phyloP scores from a whole-genome alignment of 2,329 filamentous ascomycete genomes.

The Colletotrichum sp. region DNA sequence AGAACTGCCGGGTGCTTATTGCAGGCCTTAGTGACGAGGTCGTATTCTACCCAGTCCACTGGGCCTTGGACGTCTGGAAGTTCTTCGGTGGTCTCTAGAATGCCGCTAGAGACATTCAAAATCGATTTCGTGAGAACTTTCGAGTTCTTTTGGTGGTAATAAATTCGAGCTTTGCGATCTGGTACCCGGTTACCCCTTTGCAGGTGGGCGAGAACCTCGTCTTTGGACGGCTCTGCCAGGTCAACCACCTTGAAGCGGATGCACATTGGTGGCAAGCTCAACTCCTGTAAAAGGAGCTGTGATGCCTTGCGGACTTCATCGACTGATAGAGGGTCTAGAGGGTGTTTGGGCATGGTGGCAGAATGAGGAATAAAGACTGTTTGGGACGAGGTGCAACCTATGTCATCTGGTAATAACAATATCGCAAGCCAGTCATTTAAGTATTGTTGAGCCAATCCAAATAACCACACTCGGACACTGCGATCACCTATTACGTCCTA shows the following conservation, averaged over 20 bases:
- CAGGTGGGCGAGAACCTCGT: not conserved
- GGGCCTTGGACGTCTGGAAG: not conserved
- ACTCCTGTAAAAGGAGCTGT: not conserved
- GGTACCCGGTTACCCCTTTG: not conserved
- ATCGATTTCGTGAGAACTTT: not conserved
- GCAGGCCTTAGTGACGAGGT: constrained; percentile 59
- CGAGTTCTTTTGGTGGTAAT: not conserved
- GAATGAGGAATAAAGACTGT: not conserved
- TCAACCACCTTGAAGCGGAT: not conserved
- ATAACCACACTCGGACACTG: not conserved
- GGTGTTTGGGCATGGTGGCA: not conserved
- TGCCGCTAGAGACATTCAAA: not conserved
- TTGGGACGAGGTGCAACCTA: not conserved
- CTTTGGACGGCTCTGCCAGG: not conserved
- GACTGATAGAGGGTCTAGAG: not conserved
- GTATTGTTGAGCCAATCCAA: not conserved
- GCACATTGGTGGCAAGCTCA: not conserved
- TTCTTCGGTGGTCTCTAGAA: not conserved
- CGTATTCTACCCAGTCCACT: constrained; percentile 47
- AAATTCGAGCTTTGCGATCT: not conserved
- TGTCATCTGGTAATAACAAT: not conserved
- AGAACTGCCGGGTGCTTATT: constrained; percentile 36
- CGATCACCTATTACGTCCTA: not conserved
- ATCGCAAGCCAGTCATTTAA: not conserved
- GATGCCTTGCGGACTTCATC: not conserved